Evolutionary conservation across 1,284 basidiomycete species (phyloP).

Genomic region (Ceratobasidium sp.): DNA sequence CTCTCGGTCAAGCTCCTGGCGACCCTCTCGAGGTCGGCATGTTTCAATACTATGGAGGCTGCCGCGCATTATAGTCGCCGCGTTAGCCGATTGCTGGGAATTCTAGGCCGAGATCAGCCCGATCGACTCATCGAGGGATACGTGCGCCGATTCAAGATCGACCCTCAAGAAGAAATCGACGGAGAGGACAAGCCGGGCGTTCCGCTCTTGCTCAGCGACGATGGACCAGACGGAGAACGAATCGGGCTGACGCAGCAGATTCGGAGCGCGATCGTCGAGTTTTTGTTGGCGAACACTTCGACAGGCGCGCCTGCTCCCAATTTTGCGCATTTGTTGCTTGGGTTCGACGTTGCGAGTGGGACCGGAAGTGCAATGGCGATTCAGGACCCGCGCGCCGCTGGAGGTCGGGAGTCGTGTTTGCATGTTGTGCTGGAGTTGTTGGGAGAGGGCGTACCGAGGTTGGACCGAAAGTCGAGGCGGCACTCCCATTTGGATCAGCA

Average conservation of each 20-base stretch:
- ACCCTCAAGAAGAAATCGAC: conserved; percentile 60
- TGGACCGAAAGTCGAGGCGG: conserved; percentile 59
- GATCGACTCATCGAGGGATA: conserved; percentile 87
- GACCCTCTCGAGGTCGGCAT: conserved; percentile 68
- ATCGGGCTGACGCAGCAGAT: conserved; percentile 72
- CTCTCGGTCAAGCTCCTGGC: conserved; percentile 85
- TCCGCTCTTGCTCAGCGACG: conserved; percentile 56
- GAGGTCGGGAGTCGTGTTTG: conserved; percentile 76
- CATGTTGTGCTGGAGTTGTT: conserved; percentile 87
- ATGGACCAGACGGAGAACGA: conserved; percentile 63
- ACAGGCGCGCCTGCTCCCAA: conserved; percentile 79
- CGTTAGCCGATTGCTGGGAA: conserved; percentile 47
- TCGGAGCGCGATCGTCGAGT: conserved; percentile 84
- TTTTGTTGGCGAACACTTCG: conserved; percentile 87
- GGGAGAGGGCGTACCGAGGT: conserved; percentile 73
- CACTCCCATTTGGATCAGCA: conserved; percentile 54
- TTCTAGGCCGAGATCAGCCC: conserved; percentile 66
- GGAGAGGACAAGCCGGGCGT: too few species aligned
- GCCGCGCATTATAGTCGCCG: conserved; percentile 68
- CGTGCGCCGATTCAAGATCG: conserved; percentile 74
- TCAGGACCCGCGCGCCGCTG: conserved; percentile 81
- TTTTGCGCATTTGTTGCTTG: conserved; percentile 89
- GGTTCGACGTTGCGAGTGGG: conserved; percentile 72
- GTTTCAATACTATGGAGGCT: conserved; percentile 67
- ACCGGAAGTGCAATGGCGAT: conserved; percentile 67